Evolutionary conservation across 208 protist genomes (phyloP).

Genomic region (Acanthamoeba sp.): DNA sequence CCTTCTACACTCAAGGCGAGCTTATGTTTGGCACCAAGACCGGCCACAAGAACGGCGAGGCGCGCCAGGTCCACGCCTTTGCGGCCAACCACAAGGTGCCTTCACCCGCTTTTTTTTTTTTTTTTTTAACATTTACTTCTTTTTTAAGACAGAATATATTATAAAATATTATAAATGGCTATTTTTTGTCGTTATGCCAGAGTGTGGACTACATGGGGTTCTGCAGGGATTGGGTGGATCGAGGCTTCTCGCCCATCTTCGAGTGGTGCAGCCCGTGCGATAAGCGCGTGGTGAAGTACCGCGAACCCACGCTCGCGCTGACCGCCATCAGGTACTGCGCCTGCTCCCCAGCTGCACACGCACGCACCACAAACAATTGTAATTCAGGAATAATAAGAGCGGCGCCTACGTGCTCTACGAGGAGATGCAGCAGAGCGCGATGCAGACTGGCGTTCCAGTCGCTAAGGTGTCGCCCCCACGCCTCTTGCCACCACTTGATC

Average conservation of each 20-base stretch:
- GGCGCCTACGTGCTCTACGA: conserved; percentile 14
- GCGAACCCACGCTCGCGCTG: background rate
- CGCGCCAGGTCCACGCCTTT: background rate
- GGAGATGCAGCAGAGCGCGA: background rate
- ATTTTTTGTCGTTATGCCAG: background rate
- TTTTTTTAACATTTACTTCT: too few species aligned
- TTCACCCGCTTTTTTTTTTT: too few species aligned
- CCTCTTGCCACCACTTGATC: too few species aligned
- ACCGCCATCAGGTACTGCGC: background rate
- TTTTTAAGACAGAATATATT: too few species aligned
- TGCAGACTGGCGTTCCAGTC: background rate
- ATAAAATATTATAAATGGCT: too few species aligned
- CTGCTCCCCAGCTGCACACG: too few species aligned
- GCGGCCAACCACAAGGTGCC: background rate
- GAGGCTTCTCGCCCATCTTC: conserved; percentile 30
- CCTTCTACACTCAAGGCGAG: conserved; percentile 30
- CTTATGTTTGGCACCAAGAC: conserved; percentile 38
- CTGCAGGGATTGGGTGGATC: background rate
- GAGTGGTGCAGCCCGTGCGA: conserved; percentile 24
- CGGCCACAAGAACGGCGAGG: background rate
- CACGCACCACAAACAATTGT: too few species aligned
- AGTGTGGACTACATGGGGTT: background rate
- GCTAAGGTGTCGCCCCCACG: too few species aligned
- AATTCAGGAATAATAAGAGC: background rate
- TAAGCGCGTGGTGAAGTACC: background rate